Evolutionary conservation across 106 monocot genomes (phyloP).

Genomic region (Dioscorea alata): DNA sequence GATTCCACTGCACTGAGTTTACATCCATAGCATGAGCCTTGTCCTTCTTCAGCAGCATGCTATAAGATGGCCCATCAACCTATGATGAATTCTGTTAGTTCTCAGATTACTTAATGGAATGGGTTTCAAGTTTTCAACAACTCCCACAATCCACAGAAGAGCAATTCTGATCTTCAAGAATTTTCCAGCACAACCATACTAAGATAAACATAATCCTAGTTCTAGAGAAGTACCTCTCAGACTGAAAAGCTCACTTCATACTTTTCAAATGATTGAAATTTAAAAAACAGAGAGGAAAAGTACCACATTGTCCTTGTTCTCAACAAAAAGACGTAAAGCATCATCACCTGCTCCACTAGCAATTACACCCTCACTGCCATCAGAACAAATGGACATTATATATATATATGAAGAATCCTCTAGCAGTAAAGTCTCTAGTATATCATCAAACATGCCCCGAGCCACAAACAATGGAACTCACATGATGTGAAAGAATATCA

Average conservation of each 20-base stretch:
- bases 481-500: too few relatives aligned
- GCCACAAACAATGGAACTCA: too few relatives aligned
- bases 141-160: not conserved
- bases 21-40: slow-evolving; percentile 79
- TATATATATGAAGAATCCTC: not conserved
- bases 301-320: slow-evolving; percentile 47
- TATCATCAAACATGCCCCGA: too few relatives aligned
- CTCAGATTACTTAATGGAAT: not conserved
- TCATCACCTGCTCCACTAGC: slow-evolving; percentile 80
- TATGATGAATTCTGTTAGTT: slow-evolving; percentile 7
- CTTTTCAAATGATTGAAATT: too few relatives aligned
- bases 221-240: too few relatives aligned
- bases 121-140: not conserved
- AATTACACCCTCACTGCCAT: slow-evolving; percentile 54
- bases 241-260: too few relatives aligned
- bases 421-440: too few relatives aligned
- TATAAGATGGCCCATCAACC: slow-evolving; percentile 49
- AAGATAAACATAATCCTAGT: too few relatives aligned
- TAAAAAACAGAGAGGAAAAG: not conserved
- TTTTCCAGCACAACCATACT: not conserved
- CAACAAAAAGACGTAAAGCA: slow-evolving; percentile 57
- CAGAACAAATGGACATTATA: not conserved
- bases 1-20: slow-evolving; percentile 56
- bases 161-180: not conserved
- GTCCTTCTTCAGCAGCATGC: slow-evolving; percentile 55